Conservation (phyloP, 441 rosid species). For the Daphne laureola region DNA sequence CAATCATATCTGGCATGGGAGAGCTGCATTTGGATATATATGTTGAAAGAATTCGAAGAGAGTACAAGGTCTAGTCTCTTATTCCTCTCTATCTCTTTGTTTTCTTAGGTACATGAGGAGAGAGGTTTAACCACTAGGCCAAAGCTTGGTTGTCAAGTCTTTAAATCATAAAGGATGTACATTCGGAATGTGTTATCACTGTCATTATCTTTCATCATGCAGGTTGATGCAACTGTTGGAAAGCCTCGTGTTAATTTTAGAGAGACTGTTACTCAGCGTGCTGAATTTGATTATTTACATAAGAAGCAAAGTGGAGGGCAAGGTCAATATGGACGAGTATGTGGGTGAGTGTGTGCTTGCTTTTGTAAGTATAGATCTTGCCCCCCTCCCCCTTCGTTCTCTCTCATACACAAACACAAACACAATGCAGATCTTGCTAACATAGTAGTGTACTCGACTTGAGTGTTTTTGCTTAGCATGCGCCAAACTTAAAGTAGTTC, state of each 20-base stretch:
- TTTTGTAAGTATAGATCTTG: no score
- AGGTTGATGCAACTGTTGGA: constrained; percentile 98
- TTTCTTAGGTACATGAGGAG: background rate
- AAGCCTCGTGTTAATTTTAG: constrained; percentile 97
- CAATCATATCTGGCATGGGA: constrained; percentile 99
- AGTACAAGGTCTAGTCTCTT: constrained; percentile 55
- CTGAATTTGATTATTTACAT: constrained; percentile 92
- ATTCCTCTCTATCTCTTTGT: constrained; percentile 6
- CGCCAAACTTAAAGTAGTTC: no score
- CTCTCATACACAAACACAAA: no score
- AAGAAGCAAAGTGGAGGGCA: constrained; percentile 98
- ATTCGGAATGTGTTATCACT: constrained; percentile 1
- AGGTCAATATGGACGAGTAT: constrained; percentile 94
- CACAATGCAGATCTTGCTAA: no score
- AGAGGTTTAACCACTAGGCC: no score
- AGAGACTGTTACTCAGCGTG: constrained; percentile 84
- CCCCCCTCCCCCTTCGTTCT: no score
- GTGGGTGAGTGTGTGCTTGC: constrained; percentile 46
- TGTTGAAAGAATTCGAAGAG: constrained; percentile 92
- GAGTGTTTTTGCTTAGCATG: no score
- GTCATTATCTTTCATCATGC: constrained; percentile 10
- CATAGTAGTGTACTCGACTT: no score
- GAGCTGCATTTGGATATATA: constrained; percentile 94
- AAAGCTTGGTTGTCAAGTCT: no score
- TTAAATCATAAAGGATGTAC: constrained; percentile 2